These are phyloP conservation scores for Pilasporangium apinafurcum DNA, from an alignment of 352 stramenopile genomes.

Conservation along the genomic window DNA sequence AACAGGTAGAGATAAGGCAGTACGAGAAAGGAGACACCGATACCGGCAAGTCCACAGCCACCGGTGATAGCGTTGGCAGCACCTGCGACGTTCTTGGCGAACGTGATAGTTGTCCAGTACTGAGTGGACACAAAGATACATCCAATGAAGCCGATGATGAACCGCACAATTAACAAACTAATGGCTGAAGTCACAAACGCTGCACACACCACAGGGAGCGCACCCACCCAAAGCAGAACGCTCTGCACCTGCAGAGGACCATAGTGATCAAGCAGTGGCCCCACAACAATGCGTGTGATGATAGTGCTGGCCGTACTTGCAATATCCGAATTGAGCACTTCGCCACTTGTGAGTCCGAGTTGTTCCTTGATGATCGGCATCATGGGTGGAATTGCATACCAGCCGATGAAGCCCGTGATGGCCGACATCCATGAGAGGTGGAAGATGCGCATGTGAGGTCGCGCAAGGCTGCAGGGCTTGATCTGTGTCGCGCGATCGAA, in stretches of 20 bases:
- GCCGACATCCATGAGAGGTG: conserved; percentile 89
- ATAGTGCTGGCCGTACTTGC: conserved; percentile 88
- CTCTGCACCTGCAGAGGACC: conserved; percentile 84
- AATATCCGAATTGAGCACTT: conserved; percentile 92
- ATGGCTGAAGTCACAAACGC: conserved; percentile 81
- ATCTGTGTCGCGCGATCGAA: conserved; percentile 73
- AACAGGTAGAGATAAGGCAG: conserved; percentile 84
- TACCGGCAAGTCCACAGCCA: conserved; percentile 91
- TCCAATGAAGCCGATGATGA: conserved; percentile 94
- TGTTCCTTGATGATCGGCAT: conserved; percentile 88
- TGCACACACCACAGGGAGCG: conserved; percentile 81
- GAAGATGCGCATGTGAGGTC: conserved; percentile 94
- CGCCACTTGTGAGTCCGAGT: conserved; percentile 75
- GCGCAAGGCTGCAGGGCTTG: conserved; percentile 67
- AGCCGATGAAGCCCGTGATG: conserved; percentile 93
- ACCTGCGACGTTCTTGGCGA: conserved; percentile 91
- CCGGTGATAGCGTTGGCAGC: conserved; percentile 90
- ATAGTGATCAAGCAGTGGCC: conserved; percentile 91
- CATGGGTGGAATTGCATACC: conserved; percentile 93
- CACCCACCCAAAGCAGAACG: conserved; percentile 71
- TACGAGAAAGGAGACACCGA: conserved; percentile 86
- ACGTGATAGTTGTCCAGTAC: conserved; percentile 95
- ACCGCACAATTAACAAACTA: conserved; percentile 81
- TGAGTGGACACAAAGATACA: conserved; percentile 93
- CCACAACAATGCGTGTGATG: conserved; percentile 88